Percentiles rank a stretch among this genome's conserved stretches.
These are phyloP conservation scores for Avena eriantha DNA, from an alignment of 176 grass and related monocot species.

Conservation along the genomic window DNA sequence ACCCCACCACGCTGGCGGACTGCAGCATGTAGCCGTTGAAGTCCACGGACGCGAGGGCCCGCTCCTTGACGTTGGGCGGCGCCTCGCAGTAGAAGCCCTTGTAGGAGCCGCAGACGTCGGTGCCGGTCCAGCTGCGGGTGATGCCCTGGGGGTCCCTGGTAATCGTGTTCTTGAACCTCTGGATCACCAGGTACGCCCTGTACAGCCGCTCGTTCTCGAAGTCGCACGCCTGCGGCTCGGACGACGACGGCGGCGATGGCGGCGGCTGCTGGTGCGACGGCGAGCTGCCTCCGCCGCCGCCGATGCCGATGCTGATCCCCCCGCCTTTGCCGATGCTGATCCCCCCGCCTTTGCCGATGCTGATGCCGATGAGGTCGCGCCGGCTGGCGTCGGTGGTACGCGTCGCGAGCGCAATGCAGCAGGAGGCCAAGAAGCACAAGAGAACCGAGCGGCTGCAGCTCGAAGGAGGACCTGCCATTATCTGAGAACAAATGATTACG, in stretches of 20 bases:
- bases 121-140: constrained; percentile 47
- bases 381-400: constrained; percentile 5
- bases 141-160: constrained; percentile 62
- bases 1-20: constrained; percentile 12
- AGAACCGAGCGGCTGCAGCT: constrained; percentile 1
- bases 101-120: constrained; percentile 57
- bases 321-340: constrained; percentile 39
- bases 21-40: constrained; percentile 66
- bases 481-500: background rate
- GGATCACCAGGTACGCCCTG: constrained; percentile 72
- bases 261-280: background rate
- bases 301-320: constrained; percentile 40
- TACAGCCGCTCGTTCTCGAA: constrained; percentile 74
- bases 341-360: constrained; percentile 34
- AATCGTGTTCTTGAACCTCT: constrained; percentile 56
- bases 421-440: constrained; percentile 38
- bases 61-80: constrained; percentile 42
- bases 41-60: constrained; percentile 77
- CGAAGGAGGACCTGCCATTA: constrained; percentile 13
- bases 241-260: constrained; percentile 5
- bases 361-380: constrained; percentile 32
- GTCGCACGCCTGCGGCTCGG: constrained; percentile 42
- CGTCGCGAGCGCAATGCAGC: constrained; percentile 38
- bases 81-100: constrained; percentile 69
- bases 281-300: background rate